Evolutionary conservation across 192 early-diverging fungal species (phyloP).

Genomic region (Polychytrium aggregatum): DNA sequence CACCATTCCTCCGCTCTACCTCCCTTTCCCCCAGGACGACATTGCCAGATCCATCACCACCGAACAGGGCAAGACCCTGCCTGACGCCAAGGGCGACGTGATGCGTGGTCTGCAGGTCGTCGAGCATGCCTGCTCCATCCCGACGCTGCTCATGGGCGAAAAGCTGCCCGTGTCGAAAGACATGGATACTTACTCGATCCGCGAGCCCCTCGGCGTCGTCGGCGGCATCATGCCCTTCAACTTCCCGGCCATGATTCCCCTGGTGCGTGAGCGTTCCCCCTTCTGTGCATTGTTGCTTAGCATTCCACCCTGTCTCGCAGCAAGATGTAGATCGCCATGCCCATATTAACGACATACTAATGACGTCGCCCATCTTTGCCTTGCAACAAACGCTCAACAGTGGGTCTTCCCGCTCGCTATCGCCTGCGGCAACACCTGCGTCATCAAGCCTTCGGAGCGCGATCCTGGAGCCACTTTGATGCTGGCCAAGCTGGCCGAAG

Average conservation of each 20-base stretch:
- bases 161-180: slow-evolving; percentile 72
- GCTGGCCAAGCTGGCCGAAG: slow-evolving; percentile 71
- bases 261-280: slow-evolving; percentile 17
- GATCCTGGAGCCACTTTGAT: slow-evolving; percentile 89
- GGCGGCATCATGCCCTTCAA: slow-evolving; percentile 95
- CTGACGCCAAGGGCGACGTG: slow-evolving; percentile 86
- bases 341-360: too few species aligned
- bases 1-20: not conserved
- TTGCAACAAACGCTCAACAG: too few species aligned
- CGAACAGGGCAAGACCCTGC: slow-evolving; percentile 90
- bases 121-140: slow-evolving; percentile 69
- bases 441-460: slow-evolving; percentile 90
- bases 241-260: slow-evolving; percentile 83
- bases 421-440: slow-evolving; percentile 79
- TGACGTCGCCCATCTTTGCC: too few species aligned
- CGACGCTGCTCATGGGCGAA: slow-evolving; percentile 72
- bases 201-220: slow-evolving; percentile 84
- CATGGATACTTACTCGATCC: slow-evolving; percentile 93
- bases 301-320: too few species aligned
- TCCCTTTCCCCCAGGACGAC: slow-evolving; percentile 37
- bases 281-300: too few species aligned
- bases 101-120: slow-evolving; percentile 86
- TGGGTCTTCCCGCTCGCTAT: slow-evolving; percentile 97
- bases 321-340: too few species aligned
- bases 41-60: slow-evolving; percentile 70